Evolutionary conservation across 345 rosid species (phyloP).

Genomic region (Eucalyptus lansdowneana): DNA sequence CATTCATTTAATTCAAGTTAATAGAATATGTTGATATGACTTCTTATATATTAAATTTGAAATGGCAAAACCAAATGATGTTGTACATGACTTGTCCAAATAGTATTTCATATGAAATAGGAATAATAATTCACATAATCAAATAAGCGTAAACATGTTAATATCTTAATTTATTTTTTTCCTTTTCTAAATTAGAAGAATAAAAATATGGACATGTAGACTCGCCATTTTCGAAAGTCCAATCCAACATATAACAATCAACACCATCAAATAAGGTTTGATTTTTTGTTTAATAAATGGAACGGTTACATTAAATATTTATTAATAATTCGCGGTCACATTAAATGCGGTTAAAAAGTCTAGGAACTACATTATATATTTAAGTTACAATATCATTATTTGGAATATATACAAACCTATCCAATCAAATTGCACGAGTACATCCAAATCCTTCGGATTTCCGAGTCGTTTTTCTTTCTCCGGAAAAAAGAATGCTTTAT

Average conservation of each 20-base stretch:
- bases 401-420: neutral
- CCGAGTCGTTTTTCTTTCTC: neutral
- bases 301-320: neutral
- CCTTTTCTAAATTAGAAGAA: neutral
- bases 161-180: neutral
- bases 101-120: fast-evolving
- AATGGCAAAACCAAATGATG: fast-evolving
- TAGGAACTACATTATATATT: neutral
- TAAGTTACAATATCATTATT: neutral
- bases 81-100: neutral
- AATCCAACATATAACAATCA: neutral
- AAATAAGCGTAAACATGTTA: neutral
- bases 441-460: no score
- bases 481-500: neutral
- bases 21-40: neutral
- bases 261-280: neutral
- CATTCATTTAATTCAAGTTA: neutral
- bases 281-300: neutral
- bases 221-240: neutral
- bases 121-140: neutral
- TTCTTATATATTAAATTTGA: neutral
- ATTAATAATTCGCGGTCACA: fast-evolving
- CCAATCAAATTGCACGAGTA: neutral
- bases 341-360: neutral
- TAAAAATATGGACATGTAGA: neutral